These are phyloP conservation scores for Scorias spongiosa DNA, from an alignment of 2,329 filamentous ascomycete genomes.

Conservation along the genomic window DNA sequence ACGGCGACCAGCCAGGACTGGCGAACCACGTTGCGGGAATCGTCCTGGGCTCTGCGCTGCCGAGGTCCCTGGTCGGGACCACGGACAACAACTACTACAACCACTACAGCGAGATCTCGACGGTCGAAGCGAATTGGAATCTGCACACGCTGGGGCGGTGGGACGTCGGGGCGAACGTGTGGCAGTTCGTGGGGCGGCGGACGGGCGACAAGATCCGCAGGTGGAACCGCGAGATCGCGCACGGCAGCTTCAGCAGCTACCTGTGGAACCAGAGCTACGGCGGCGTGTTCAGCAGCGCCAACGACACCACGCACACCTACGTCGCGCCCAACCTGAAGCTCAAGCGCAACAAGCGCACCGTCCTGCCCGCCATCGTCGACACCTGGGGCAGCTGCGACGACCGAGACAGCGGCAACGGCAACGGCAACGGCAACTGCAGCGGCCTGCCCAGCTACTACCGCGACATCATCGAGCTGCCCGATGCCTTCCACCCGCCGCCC, in stretches of 20 bases:
- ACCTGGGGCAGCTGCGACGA: no score
- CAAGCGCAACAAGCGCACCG: neutral
- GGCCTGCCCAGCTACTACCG: neutral
- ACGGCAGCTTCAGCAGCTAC: neutral
- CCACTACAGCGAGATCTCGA: slow-evolving; percentile 24
- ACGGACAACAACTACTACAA: slow-evolving; percentile 42
- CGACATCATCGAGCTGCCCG: neutral
- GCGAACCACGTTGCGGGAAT: slow-evolving; percentile 53
- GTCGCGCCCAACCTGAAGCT: neutral
- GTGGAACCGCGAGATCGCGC: no score
- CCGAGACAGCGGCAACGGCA: no score
- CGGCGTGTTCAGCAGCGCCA: slow-evolving; percentile 1
- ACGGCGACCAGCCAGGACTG: slow-evolving; percentile 45
- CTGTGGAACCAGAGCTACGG: slow-evolving; percentile 1
- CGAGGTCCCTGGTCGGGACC: slow-evolving; percentile 44
- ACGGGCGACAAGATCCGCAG: slow-evolving; percentile 10
- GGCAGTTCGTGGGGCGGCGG: slow-evolving; percentile 14
- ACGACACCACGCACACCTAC: slow-evolving; percentile 1
- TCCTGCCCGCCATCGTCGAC: neutral
- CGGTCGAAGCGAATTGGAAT: slow-evolving; percentile 24
- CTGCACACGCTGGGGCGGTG: slow-evolving; percentile 25
- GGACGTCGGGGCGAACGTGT: slow-evolving; percentile 28
- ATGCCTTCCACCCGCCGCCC: neutral
- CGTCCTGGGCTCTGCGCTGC: slow-evolving; percentile 56
- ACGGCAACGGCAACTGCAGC: no score